These are phyloP conservation scores for Xylaria bambusicola DNA, from an alignment of 495 filamentous ascomycete species.

Conservation along the genomic window DNA sequence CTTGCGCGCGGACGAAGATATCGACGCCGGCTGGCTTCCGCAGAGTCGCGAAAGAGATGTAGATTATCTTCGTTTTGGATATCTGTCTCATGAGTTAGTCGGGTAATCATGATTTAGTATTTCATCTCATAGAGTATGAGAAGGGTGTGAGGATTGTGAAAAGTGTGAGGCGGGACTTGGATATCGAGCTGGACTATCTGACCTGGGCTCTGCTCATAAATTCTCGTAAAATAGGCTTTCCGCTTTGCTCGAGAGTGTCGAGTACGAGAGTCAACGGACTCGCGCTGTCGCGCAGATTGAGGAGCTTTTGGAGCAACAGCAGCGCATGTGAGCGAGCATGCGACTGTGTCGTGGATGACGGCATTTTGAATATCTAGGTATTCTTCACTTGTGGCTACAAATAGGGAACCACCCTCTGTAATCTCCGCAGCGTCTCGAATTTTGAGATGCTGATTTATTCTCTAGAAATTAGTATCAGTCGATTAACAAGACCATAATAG, in stretches of 20 bases:
- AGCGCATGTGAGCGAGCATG: constrained; percentile 84
- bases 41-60: constrained; percentile 74
- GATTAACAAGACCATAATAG: too few relatives aligned
- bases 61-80: constrained; percentile 61
- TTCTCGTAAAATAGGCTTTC: constrained; percentile 67
- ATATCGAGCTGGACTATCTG: constrained; percentile 19
- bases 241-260: constrained; percentile 83
- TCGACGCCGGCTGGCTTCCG: constrained; percentile 57
- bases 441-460: too few relatives aligned
- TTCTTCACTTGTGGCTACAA: too few relatives aligned
- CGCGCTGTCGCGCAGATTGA: constrained; percentile 73
- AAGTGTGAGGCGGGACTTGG: too few relatives aligned
- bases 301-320: constrained; percentile 79
- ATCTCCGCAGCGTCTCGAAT: too few relatives aligned
- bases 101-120: background rate
- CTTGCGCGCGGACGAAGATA: constrained; percentile 63
- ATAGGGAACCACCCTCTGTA: too few relatives aligned
- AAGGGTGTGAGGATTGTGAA: too few relatives aligned
- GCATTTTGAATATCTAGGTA: too few relatives aligned
- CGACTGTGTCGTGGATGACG: constrained; percentile 55
- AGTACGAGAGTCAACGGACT: constrained; percentile 85
- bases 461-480: too few relatives aligned
- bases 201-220: constrained; percentile 78
- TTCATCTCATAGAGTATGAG: too few relatives aligned
- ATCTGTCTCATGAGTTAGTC: constrained; percentile 36